These are phyloP conservation scores for Magnaporthiopsis incrustans DNA, from an alignment of 2,329 filamentous ascomycete species.

Conservation along the genomic window DNA sequence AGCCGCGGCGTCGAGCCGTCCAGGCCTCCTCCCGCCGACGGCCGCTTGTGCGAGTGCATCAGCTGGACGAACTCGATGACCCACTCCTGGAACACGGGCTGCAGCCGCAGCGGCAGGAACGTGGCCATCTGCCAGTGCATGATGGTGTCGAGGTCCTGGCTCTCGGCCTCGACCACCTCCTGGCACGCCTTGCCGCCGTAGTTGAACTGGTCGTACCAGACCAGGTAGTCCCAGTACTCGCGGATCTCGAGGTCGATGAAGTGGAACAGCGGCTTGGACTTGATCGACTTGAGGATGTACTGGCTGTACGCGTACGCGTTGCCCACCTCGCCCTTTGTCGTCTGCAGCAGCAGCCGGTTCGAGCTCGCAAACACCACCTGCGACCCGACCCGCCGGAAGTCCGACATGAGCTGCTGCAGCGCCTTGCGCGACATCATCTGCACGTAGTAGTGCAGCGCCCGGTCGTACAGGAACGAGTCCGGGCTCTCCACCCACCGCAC, in stretches of 20 bases:
- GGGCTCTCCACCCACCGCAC: constrained; percentile 96
- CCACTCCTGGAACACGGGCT: constrained; percentile 84
- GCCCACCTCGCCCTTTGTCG: constrained; percentile 90
- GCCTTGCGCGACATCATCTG: constrained; percentile 98
- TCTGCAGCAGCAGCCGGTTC: constrained; percentile 85
- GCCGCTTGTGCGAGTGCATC: constrained; percentile 79
- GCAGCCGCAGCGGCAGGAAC: constrained; percentile 73
- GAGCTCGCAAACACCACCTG: constrained; percentile 93
- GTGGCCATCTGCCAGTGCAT: constrained; percentile 98
- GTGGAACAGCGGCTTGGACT: constrained; percentile 89
- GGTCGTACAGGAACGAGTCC: constrained; percentile 90
- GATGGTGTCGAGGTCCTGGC: constrained; percentile 69
- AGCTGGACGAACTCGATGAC: constrained; percentile 89
- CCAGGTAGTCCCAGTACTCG: constrained; percentile 98
- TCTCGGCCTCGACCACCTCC: constrained; percentile 63
- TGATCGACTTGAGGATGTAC: constrained; percentile 97
- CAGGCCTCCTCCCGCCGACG: constrained; percentile 17
- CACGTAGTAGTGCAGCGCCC: constrained; percentile 90
- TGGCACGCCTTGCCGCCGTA: constrained; percentile 91
- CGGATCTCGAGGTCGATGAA: constrained; percentile 96
- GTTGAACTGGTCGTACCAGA: constrained; percentile 99
- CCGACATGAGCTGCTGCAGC: constrained; percentile 91
- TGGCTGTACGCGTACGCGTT: constrained; percentile 96
- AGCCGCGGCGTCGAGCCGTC: constrained; percentile 37
- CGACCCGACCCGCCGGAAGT: constrained; percentile 90